A percentile compares a stretch with the other conserved stretches of the same genome.
Conservation (phyloP, 2,329 filamentous ascomycete genomes). For the Neoascochyta sp. region DNA sequence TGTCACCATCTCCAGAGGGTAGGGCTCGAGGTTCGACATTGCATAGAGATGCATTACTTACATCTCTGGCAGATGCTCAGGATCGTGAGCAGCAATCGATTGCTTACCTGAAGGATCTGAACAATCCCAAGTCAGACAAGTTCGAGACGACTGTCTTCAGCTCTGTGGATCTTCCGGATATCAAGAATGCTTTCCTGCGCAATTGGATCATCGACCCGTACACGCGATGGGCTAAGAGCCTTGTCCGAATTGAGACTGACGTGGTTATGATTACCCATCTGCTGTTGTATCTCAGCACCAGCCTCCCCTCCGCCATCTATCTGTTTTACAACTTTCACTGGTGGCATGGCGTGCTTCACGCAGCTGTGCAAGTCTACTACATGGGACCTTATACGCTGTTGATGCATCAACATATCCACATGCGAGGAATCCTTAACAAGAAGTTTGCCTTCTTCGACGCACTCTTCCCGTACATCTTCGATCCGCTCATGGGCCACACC, state of each 20-base stretch:
- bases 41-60: no score
- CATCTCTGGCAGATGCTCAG: constrained; percentile 19
- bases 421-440: constrained; percentile 63
- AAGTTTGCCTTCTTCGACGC: constrained; percentile 56
- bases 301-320: constrained; percentile 63
- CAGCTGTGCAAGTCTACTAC: constrained; percentile 63
- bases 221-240: constrained; percentile 50
- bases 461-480: constrained; percentile 67
- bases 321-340: constrained; percentile 66
- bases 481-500: constrained; percentile 76
- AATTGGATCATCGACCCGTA: constrained; percentile 58
- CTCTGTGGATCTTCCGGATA: constrained; percentile 49
- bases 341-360: constrained; percentile 63
- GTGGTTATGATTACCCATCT: constrained; percentile 77
- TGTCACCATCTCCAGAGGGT: constrained; percentile 33
- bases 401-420: constrained; percentile 83
- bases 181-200: constrained; percentile 38
- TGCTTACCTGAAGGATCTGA: constrained; percentile 47
- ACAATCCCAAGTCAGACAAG: constrained; percentile 45
- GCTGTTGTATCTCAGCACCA: constrained; percentile 66
- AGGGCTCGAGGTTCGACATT: background rate
- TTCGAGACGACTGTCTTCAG: constrained; percentile 57
- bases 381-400: constrained; percentile 73
- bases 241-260: constrained; percentile 66
- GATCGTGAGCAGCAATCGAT: constrained; percentile 38